Base-by-base conservation (phyloP, 106 monocot genomes). In the Cymbidium sinense region DNA sequence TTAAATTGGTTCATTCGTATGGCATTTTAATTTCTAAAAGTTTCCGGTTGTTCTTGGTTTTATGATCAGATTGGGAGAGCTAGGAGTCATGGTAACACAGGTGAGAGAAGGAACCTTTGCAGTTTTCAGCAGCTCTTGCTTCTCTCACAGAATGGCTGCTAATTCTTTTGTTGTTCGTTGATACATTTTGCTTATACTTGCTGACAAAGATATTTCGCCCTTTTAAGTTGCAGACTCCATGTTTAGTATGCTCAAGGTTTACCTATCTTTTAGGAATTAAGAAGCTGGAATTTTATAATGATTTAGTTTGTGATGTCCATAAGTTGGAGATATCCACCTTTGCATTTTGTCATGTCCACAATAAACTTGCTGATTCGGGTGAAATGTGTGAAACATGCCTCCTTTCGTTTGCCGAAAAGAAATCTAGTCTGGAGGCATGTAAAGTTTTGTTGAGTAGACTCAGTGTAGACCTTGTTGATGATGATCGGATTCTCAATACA, bases 231-330 rank as follows among this genome's bases (percentile, higher is more conserved):
- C 93, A 85, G 71, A 80, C 76, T 10, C 98, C 98, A 34, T 98
- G 98, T 41, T 79, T 90, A 20, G 67, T 94, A 23, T 98, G 98
- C 84, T 92, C 98, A 34, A 91, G 88, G 76, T 83, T 98, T 4
- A 90, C 92, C 79, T 88, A 88, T 74, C 50, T 94, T 25, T 29
- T 96, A 73, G 91, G 89, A 23, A 64, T 75, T 70, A 88, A 89
- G 54, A 80, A 77, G 52, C 81, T 84, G 43, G 79, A 72, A 2
- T 88, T 94, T 61, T 93, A 86, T 30, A 73, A 61, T 50, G 75
- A 88, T 37, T 82, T 94, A 36, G 80, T 94, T 41, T 98, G 98
- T 39, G 43, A 83, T 19, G 27, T 74, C 4, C 98, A 98, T 77
- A 94, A 88, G 78, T 74, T 79, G 61, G 90, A 98, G 80, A 84